Conservation (phyloP, 352 stramenopile genomes). For the Phytophthora fragariaefolia region DNA sequence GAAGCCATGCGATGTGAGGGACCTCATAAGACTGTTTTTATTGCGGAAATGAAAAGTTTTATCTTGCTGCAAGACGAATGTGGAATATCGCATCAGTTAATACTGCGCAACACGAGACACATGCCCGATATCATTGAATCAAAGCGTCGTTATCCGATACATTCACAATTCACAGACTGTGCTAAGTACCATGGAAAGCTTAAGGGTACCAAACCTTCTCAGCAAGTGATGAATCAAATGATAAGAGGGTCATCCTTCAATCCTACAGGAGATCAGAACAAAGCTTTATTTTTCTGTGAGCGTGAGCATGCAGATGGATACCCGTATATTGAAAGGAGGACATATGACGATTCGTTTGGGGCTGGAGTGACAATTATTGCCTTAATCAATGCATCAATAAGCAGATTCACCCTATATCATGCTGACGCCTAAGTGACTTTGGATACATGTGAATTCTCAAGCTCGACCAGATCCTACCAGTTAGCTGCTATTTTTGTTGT, state of each 20-base stretch:
- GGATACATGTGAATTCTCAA: not conserved
- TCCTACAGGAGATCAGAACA: not conserved
- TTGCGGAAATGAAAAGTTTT: not conserved
- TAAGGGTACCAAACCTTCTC: not conserved
- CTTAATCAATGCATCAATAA: not conserved
- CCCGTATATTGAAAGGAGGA: not conserved
- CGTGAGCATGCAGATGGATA: not conserved
- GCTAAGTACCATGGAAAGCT: not conserved
- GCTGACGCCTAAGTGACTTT: not conserved
- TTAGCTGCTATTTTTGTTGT: not conserved
- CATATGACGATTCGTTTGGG: not conserved
- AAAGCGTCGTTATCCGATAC: not conserved
- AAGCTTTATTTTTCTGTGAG: not conserved
- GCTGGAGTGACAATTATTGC: not conserved
- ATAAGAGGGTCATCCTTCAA: not conserved
- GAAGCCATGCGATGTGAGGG: too few relatives aligned
- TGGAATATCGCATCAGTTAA: not conserved
- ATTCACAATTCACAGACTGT: not conserved
- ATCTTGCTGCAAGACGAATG: not conserved
- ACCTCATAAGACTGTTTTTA: not conserved
- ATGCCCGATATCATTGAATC: not conserved
- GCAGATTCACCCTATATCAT: not conserved
- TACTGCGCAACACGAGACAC: not conserved
- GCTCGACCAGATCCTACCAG: not conserved
- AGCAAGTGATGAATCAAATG: not conserved